Evolutionary conservation across 2,329 filamentous ascomycete species (phyloP).

Genomic region (Pleurostoma richardsiae): DNA sequence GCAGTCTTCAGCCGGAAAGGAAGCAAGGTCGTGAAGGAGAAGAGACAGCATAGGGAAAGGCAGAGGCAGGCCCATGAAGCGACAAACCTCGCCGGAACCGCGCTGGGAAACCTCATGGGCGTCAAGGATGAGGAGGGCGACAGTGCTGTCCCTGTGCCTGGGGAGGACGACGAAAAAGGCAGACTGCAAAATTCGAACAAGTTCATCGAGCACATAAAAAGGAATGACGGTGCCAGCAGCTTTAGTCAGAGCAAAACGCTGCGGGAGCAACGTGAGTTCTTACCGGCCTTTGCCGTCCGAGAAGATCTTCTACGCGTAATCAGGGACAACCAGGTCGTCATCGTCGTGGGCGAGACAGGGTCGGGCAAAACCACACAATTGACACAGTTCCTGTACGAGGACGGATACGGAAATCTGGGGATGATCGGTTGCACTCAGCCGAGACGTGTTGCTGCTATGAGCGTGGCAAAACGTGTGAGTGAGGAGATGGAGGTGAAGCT

Average conservation of each 20-base stretch:
- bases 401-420: conserved; percentile 81
- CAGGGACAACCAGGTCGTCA: conserved; percentile 92
- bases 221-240: conserved; percentile 76
- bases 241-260: conserved; percentile 93
- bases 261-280: conserved; percentile 83
- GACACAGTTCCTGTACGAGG: conserved; percentile 93
- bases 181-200: conserved; percentile 53
- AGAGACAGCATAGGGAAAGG: conserved; percentile 84
- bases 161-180: conserved; percentile 61
- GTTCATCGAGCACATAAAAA: conserved; percentile 88
- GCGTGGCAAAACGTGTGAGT: conserved; percentile 93
- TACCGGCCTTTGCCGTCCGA: conserved; percentile 93
- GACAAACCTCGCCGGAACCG: conserved; percentile 86
- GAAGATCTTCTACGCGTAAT: conserved; percentile 91
- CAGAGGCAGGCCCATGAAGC: conserved; percentile 93
- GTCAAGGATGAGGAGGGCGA: conserved; percentile 91
- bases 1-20: conserved; percentile 96
- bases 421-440: conserved; percentile 97
- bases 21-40: conserved; percentile 87
- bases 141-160: conserved; percentile 73
- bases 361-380: conserved; percentile 97
- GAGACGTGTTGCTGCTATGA: conserved; percentile 95
- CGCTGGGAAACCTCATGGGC: conserved; percentile 91
- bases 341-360: conserved; percentile 94
- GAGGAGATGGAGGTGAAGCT: conserved; percentile 97